Evolutionary conservation across 2,329 filamentous ascomycete species (phyloP), one percentile per base, ranked within the genome.

Genomic region (Septoria linicola): DNA sequence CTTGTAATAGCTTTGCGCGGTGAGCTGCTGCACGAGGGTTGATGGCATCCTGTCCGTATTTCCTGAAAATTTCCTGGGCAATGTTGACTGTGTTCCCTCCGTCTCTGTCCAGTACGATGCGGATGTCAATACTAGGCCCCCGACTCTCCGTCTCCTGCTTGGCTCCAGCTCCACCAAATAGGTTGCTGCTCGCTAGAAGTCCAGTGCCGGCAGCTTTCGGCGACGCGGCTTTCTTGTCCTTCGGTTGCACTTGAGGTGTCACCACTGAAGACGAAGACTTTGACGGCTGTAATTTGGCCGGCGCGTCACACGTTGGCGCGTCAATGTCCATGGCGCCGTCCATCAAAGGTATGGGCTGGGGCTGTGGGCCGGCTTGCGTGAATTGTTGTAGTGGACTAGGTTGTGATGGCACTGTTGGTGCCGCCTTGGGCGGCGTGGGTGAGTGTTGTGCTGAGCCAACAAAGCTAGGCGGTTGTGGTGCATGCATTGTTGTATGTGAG

Each of bases 51-150:
- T 92, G 96, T 19, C 93, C 93, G 68, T 96, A 97, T 56, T 86
- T 87, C 58, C 95, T 90, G 70, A 96, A 89, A 8, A 95, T 93
- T 71, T 97, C 79, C 37, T 89, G 88, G 64, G 92, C 91, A 59
- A 97, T 96, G 69, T 97, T 97, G 72, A 99, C 83, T 55, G 95
- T 92, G 60, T 92, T 89, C 68, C 96, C 96, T 30, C 82, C 86
- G 62, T 88, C 84, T 34, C 89, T 88, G 51, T 85, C 81, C 32
- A 99, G 79, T 0, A 88, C 83, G 51, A 99, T 85, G 49, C 87
- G 84, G 14, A 99, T 79, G 46, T 95, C 81, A 57, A 99, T 96
- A 83, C 95, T 34, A 84, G 90, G 2, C 80, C 81, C 51, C 76
- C 73, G 69, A 53, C 67, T 59, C 49, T 68, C 57, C 13, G 66